A percentile compares a stretch with the other conserved stretches of the same genome.
phyloP scores from a whole-genome alignment of 371 early-diverging fungal genomes.

The Mortierella sp. region DNA sequence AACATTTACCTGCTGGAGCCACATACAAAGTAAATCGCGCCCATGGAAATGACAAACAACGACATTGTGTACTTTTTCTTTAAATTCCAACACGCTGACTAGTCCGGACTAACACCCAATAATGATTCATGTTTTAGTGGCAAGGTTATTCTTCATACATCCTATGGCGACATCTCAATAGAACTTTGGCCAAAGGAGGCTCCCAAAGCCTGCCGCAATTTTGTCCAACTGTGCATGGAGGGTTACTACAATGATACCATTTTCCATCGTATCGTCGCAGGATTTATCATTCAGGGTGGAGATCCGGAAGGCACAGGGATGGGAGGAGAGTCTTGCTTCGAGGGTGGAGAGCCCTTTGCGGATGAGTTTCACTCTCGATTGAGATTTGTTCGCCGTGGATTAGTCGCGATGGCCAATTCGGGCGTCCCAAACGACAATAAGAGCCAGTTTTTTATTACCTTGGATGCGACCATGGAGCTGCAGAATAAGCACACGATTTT shows the following conservation, averaged over 20 bases:
- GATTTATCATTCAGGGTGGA: constrained; percentile 97
- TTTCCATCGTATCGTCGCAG: constrained; percentile 91
- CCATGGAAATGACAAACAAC: background rate
- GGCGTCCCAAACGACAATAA: constrained; percentile 80
- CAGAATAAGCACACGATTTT: constrained; percentile 92
- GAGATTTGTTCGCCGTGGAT: constrained; percentile 88
- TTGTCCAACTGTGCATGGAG: constrained; percentile 90
- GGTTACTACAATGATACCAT: constrained; percentile 87
- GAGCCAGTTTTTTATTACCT: constrained; percentile 96
- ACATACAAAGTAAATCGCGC: constrained; percentile 69
- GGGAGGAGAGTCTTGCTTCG: constrained; percentile 92
- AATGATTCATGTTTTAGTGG: constrained; percentile 64
- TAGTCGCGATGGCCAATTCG: constrained; percentile 93
- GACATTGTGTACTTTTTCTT: no score
- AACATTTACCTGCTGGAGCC: constrained; percentile 83
- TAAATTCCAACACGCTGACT: background rate
- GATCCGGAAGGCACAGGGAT: constrained; percentile 92
- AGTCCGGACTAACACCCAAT: background rate
- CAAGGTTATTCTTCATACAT: constrained; percentile 91
- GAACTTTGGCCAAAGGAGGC: constrained; percentile 96
- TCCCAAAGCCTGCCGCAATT: constrained; percentile 92
- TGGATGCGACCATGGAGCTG: constrained; percentile 88
- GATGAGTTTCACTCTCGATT: constrained; percentile 94
- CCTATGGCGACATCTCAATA: constrained; percentile 90
- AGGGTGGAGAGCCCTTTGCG: constrained; percentile 79